Conservation (phyloP, 2,329 filamentous ascomycete genomes). For the Aureobasidium leucospermi region DNA sequence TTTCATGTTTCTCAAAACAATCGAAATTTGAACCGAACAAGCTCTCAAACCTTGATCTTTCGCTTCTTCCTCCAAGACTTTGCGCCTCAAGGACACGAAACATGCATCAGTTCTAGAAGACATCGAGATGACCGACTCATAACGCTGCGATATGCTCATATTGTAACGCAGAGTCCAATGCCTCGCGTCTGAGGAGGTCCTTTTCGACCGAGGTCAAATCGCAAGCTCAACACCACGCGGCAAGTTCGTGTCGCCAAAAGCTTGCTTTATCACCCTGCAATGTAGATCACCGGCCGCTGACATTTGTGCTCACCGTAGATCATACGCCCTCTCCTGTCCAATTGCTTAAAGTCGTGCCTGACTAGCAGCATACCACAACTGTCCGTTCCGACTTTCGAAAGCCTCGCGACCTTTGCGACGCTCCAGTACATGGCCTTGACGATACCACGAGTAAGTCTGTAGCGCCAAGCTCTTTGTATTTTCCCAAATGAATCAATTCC, state of each 20-base stretch:
- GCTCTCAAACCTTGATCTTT: no score
- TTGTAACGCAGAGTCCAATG: no score
- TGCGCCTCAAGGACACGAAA: no score
- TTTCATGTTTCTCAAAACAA: no score
- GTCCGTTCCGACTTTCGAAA: not conserved
- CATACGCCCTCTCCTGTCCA: not conserved
- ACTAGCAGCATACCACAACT: not conserved
- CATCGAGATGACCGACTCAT: no score
- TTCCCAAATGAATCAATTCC: not conserved
- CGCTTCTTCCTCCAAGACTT: no score
- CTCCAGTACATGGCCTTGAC: not conserved
- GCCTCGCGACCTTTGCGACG: not conserved
- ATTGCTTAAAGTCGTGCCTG: not conserved
- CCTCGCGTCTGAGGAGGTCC: no score
- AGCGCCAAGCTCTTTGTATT: not conserved
- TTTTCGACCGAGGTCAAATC: no score
- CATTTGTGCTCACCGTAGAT: not conserved
- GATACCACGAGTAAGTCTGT: not conserved
- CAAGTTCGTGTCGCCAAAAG: not conserved
- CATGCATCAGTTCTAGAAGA: no score
- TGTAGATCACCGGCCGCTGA: not conserved
- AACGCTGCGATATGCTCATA: no score
- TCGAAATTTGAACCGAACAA: no score
- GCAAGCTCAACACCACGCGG: not conserved
- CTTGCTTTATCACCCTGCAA: not conserved